Base-by-base conservation (phyloP, 352 stramenopile species). In the Globisporangium megalacanthum region DNA sequence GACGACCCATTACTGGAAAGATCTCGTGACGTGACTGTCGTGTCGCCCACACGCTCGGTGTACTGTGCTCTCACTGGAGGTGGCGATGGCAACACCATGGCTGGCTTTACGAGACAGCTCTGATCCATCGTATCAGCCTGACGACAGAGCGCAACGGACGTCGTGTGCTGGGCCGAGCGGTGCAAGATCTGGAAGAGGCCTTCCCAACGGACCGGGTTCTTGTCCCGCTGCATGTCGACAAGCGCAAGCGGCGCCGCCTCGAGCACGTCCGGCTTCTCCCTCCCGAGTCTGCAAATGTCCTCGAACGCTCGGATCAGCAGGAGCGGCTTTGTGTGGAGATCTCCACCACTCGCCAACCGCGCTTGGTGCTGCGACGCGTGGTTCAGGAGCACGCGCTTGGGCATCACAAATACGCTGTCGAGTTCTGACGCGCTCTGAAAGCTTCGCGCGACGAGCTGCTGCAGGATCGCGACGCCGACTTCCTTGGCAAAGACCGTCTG, bases 151-250 rank as follows among this genome's bases (percentile, higher is more conserved):
- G 29, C 39, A n/a, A 59, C 15, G 0, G 71, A 79, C 25, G 54
- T 72, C 4, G 64, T 70, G 20, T 57, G 55, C 39, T 70, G 52
- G 3, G 58, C 59, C 8, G 58, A 69, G 0, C 65, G 64, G n/a
- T 80, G 48, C 2, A 86, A 39, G 15, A 80, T 69, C 17, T 78
- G 65, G n/a, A 80, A 73, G 2, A 88, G 49, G 10, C 61, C 68
- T 55, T 86, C 72, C 78, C 78, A 88, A 22, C 71, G 31, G 3
- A 52, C 50, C 6, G 52, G 39, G 20, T 22, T 22, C 0, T 2
- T 33, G 11, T 50, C 39, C 0, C 15, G 33, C 25, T 71, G 73
- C 60, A 88, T 72, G 52, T 74, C 72, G 31, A 85, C 44, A 53
- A 88, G 53, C 10, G 66, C 71, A 7, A 86, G 64, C 0, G 70